A percentile compares a stretch with the other conserved stretches of the same genome.
These are phyloP conservation scores for Cicer pinnatifidum DNA, from an alignment of 306 rosid species.

Conservation along the genomic window DNA sequence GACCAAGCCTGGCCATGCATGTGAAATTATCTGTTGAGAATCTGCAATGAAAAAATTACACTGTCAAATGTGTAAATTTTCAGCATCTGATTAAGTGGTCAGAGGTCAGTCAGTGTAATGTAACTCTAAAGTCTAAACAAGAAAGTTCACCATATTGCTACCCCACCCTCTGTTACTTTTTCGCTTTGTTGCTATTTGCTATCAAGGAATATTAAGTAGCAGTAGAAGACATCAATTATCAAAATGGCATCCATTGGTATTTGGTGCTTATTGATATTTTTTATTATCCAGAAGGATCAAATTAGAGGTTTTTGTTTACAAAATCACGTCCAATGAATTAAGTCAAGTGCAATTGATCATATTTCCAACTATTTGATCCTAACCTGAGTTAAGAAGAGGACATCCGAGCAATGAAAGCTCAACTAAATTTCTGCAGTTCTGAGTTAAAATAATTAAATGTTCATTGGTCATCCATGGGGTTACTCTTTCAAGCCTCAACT, in stretches of 20 bases:
- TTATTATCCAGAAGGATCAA: slow-evolving; percentile 25
- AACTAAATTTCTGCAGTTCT: slow-evolving; percentile 63
- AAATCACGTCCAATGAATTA: slow-evolving; percentile 32
- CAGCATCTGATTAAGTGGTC: slow-evolving; percentile 15
- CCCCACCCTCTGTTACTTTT: not conserved
- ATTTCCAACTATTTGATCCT: slow-evolving; percentile 44
- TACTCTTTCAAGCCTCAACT: slow-evolving; percentile 73
- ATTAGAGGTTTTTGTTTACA: slow-evolving; percentile 36
- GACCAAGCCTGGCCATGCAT: slow-evolving; percentile 88
- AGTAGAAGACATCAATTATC: slow-evolving; percentile 30
- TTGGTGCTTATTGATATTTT: slow-evolving; percentile 20
- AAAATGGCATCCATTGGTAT: slow-evolving; percentile 28
- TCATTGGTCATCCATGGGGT: slow-evolving; percentile 82
- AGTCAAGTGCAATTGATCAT: slow-evolving; percentile 32
- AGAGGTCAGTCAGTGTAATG: slow-evolving; percentile 1
- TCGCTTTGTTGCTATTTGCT: slow-evolving; percentile 8
- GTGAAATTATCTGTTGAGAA: slow-evolving; percentile 72
- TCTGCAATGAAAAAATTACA: slow-evolving; percentile 54
- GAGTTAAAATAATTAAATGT: slow-evolving; percentile 64
- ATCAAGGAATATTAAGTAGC: slow-evolving; percentile 13
- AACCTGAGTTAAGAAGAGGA: slow-evolving; percentile 70
- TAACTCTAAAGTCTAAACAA: slow-evolving; percentile 28
- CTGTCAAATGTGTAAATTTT: slow-evolving; percentile 26
- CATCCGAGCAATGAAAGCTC: slow-evolving; percentile 82
- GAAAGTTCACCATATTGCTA: slow-evolving; percentile 28